Evolutionary conservation across 352 stramenopile genomes (phyloP).

Genomic region (Phytophthora sp.): DNA sequence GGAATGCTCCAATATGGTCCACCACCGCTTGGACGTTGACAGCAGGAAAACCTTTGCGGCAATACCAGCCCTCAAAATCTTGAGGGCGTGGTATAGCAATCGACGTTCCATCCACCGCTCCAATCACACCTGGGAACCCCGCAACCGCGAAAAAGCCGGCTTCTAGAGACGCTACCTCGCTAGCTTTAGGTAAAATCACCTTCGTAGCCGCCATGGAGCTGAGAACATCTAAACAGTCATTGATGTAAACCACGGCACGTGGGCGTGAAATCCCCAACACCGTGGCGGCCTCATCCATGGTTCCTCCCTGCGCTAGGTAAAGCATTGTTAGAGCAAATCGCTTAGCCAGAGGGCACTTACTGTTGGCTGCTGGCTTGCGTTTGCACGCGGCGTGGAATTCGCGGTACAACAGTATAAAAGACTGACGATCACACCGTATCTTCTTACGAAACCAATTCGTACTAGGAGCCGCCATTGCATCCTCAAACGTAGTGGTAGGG

Average conservation of each 20-base stretch:
- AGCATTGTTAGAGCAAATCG: constrained; percentile 22
- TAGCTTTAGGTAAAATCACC: not conserved
- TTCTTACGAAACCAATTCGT: constrained; percentile 26
- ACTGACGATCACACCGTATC: constrained; percentile 11
- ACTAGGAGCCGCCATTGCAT: not conserved
- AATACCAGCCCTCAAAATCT: constrained; percentile 29
- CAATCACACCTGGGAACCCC: constrained; percentile 13
- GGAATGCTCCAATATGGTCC: constrained; percentile 6
- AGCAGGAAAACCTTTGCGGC: constrained; percentile 13
- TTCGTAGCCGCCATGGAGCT: not conserved
- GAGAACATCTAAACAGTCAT: constrained; percentile 1
- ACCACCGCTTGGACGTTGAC: constrained; percentile 31
- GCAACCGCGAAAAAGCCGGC: constrained; percentile 1
- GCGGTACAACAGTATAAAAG: not conserved
- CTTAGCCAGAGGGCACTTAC: constrained; percentile 25
- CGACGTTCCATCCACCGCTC: constrained; percentile 13
- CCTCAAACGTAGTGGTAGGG: constrained; percentile 15
- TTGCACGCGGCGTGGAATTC: constrained; percentile 4
- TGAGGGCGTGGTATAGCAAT: constrained; percentile 13
- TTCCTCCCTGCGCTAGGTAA: constrained; percentile 16
- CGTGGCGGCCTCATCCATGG: constrained; percentile 6
- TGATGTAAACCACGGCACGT: constrained; percentile 22
- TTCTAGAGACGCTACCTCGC: constrained; percentile 2
- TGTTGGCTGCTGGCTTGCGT: constrained; percentile 16
- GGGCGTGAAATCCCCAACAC: constrained; percentile 14